These are phyloP conservation scores for Kregervanrija delftensis DNA, from an alignment of 805 yeast species.

Conservation along the genomic window DNA sequence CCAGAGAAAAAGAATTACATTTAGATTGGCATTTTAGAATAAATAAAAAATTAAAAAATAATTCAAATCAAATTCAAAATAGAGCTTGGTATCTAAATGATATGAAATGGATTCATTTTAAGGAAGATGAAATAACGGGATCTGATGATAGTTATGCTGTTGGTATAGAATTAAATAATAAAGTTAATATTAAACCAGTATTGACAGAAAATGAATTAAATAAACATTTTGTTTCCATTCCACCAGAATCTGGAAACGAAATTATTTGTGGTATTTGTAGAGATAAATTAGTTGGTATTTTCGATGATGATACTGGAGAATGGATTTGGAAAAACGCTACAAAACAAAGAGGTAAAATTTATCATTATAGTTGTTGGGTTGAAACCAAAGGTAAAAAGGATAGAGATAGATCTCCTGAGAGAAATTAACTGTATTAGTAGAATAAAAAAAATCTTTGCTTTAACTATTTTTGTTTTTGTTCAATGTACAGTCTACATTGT, in stretches of 20 bases:
- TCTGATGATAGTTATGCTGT: slow-evolving; percentile 18
- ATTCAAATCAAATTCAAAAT: slow-evolving; percentile 52
- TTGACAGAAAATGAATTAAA: slow-evolving; percentile 25
- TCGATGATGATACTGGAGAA: slow-evolving; percentile 68
- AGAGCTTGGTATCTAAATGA: slow-evolving; percentile 78
- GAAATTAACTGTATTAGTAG: slow-evolving; percentile 3
- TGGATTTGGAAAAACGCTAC: slow-evolving; percentile 77
- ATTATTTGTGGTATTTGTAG: slow-evolving; percentile 64
- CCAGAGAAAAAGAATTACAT: slow-evolving; percentile 52
- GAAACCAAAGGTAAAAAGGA: slow-evolving; percentile 38
- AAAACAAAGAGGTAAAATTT: slow-evolving; percentile 36
- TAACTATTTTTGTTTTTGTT: neutral
- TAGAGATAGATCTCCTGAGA: slow-evolving; percentile 27
- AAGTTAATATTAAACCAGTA: slow-evolving; percentile 3
- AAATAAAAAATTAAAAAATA: slow-evolving; percentile 59
- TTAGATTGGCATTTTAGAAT: slow-evolving; percentile 95
- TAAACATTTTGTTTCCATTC: slow-evolving; percentile 54
- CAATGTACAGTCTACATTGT: neutral
- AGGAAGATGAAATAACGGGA: slow-evolving; percentile 57
- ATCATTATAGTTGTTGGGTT: slow-evolving; percentile 63
- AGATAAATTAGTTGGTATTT: slow-evolving; percentile 56
- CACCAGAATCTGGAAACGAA: slow-evolving; percentile 55
- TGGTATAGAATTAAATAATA: slow-evolving; percentile 15
- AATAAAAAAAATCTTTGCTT: neutral
- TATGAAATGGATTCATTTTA: slow-evolving; percentile 65